Base-by-base conservation (phyloP, 2,329 filamentous ascomycete genomes). In the Calonectria montana region DNA sequence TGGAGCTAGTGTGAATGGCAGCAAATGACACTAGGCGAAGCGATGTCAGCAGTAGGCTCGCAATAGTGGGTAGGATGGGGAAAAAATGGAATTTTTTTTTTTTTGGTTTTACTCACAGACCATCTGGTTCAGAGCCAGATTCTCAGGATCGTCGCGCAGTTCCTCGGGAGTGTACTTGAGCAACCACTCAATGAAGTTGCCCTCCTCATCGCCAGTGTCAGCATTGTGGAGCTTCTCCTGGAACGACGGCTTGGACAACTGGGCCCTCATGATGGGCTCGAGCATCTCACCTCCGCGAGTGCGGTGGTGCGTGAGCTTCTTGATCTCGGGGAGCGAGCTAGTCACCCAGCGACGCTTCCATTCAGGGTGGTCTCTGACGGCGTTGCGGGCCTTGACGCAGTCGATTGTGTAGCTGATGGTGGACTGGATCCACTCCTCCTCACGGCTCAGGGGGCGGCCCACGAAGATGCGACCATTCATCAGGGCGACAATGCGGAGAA, bases 1-100 rank as follows among this genome's bases (percentile, higher is more conserved):
- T 75, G 9, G 70, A 74, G 0, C 73, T 77, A 2, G 75, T 77
- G 0, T 76, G 73, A 4, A 74, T 77, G 4, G 73, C 75, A 43
- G 69, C 65, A 61, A 71, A 59, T 2, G 65, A 64, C 48, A 68
- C 64, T 68, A 18, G 47, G 25, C 5, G 39, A 2, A 21, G 3
- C 39, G 15, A 43, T 10, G 47, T 64, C 41, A 69, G 59, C 31
- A 29, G 10, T 57, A 39, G 43, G 23, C 37, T 57, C 31, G 21
- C 35, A 25, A 27, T 8, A 18, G 23, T 15, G 13, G 15, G 29
- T 29, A 50, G 47, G 25, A 50, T 29, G 3, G 6, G 25, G 23
- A 12, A 39, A 59, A 25, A 15, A n/a, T 15, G 6, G 18, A 27
- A 21, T 15, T 37, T 37, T 21, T 35, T 16, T 35, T 25, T 9